A percentile compares a stretch with the other conserved stretches of the same genome.
phyloP scores from a whole-genome alignment of 768 basidiomycete species.

The Coprinopsis strossmayeri region DNA sequence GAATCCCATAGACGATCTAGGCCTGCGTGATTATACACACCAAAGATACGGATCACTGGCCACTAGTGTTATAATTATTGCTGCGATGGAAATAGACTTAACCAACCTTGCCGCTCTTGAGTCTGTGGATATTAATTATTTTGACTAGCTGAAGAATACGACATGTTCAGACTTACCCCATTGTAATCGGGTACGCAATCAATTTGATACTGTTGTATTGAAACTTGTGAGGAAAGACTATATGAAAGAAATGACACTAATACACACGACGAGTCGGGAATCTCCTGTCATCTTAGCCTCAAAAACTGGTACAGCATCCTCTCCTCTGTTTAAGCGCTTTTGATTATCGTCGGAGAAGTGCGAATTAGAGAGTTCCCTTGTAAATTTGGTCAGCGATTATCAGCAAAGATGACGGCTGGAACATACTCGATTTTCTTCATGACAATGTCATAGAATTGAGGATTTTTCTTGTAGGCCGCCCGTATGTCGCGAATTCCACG shows the following conservation, averaged over 20 bases:
- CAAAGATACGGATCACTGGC: background rate
- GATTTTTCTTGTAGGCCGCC: conserved; percentile 33
- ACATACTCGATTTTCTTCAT: conserved; percentile 58
- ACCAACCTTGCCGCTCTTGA: conserved; percentile 18
- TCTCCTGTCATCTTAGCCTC: conserved; percentile 59
- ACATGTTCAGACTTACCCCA: conserved; percentile 10
- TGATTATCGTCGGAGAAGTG: conserved; percentile 62
- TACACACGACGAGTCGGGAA: conserved; percentile 37
- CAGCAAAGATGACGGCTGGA: background rate
- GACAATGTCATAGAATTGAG: conserved; percentile 38
- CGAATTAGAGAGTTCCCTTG: conserved; percentile 60
- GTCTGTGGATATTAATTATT: too few species aligned
- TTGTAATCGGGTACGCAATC: conserved; percentile 32
- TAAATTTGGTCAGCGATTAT: conserved; percentile 16
- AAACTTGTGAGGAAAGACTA: background rate
- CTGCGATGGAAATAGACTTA: too few species aligned
- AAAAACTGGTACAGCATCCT: conserved; percentile 45
- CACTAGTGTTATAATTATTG: too few species aligned
- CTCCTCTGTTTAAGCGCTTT: conserved; percentile 39
- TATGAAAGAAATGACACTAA: too few species aligned
- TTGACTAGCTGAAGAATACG: background rate
- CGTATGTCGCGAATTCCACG: conserved; percentile 40
- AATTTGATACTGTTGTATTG: conserved; percentile 42
- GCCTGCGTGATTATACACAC: conserved; percentile 27
- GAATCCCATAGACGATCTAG: conserved; percentile 27